Evolutionary conservation across 345 rosid species (phyloP).

Genomic region (Sapria himalayana): DNA sequence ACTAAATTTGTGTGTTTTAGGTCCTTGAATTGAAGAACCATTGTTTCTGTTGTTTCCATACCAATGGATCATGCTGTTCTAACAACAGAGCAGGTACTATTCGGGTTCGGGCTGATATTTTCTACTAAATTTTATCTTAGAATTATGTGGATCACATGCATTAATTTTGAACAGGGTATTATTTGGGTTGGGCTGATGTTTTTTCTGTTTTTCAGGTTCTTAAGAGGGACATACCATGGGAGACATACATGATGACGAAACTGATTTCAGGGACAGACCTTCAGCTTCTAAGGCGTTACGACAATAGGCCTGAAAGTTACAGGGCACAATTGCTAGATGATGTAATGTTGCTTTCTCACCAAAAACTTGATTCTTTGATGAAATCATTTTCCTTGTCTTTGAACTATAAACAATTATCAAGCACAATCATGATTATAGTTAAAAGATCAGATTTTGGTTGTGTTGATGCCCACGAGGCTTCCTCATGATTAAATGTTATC

Average conservation of each 20-base stretch:
- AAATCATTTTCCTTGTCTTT: too few relatives aligned
- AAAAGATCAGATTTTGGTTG: too few relatives aligned
- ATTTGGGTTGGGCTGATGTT: background rate
- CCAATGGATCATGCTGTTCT: slow-evolving; percentile 70
- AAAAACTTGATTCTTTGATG: slow-evolving; percentile 5
- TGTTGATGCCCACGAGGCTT: too few relatives aligned
- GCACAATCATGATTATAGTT: too few relatives aligned
- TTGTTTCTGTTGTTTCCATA: slow-evolving; percentile 13
- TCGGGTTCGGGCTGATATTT: background rate
- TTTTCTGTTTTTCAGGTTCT: slow-evolving; percentile 30
- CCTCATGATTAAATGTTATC: too few relatives aligned
- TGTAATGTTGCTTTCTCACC: slow-evolving; percentile 28
- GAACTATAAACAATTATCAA: too few relatives aligned
- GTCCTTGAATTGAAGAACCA: slow-evolving; percentile 12
- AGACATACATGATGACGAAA: slow-evolving; percentile 87
- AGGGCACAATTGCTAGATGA: slow-evolving; percentile 79
- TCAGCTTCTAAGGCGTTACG: slow-evolving; percentile 75
- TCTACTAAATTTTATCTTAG: background rate
- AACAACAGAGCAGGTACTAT: slow-evolving; percentile 34
- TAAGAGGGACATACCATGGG: slow-evolving; percentile 97
- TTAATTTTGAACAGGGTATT: background rate
- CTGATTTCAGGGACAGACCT: slow-evolving; percentile 70
- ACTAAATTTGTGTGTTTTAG: slow-evolving; percentile 6
- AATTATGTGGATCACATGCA: background rate
- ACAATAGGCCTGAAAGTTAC: slow-evolving; percentile 52